Conservation (phyloP, 208 protist species). For the Wallacemonas rigidus region DNA sequence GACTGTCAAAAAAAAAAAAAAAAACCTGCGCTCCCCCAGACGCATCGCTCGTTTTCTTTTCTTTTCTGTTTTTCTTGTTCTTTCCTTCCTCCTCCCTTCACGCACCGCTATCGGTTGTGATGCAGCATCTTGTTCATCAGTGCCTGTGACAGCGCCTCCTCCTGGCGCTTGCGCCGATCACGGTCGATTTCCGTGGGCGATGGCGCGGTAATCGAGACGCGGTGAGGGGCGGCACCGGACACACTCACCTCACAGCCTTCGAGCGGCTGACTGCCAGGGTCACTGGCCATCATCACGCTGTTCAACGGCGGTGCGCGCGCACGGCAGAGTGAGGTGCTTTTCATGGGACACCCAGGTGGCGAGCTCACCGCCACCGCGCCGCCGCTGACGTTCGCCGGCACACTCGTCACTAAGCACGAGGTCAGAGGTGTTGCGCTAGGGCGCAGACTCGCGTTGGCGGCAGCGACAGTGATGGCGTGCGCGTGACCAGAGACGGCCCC, state of each 20-base stretch:
- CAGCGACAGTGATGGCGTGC: neutral
- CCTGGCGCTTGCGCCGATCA: conserved; percentile 13
- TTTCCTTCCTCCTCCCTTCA: neutral
- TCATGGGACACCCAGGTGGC: neutral
- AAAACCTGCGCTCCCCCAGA: too few species aligned
- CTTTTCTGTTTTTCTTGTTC: neutral
- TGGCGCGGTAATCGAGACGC: conserved; percentile 12
- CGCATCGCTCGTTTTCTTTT: too few species aligned
- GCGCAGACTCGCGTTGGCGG: neutral
- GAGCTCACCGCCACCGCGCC: neutral
- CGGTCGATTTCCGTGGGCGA: conserved; percentile 16
- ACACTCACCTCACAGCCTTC: conserved; percentile 12
- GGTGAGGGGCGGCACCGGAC: neutral
- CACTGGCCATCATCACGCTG: neutral
- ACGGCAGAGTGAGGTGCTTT: neutral
- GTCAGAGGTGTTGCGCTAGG: neutral
- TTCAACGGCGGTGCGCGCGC: conserved; percentile 4
- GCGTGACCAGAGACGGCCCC: neutral
- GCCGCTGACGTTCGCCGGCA: neutral
- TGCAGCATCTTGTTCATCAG: conserved; percentile 18
- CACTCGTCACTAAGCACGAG: conserved; percentile 9
- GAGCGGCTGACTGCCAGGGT: neutral
- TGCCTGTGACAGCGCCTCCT: conserved; percentile 16
- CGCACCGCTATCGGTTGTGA: neutral
- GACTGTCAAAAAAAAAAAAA: too few species aligned